phyloP scores from a whole-genome alignment of 2,329 filamentous ascomycete species.

The Venturia nashicola region DNA sequence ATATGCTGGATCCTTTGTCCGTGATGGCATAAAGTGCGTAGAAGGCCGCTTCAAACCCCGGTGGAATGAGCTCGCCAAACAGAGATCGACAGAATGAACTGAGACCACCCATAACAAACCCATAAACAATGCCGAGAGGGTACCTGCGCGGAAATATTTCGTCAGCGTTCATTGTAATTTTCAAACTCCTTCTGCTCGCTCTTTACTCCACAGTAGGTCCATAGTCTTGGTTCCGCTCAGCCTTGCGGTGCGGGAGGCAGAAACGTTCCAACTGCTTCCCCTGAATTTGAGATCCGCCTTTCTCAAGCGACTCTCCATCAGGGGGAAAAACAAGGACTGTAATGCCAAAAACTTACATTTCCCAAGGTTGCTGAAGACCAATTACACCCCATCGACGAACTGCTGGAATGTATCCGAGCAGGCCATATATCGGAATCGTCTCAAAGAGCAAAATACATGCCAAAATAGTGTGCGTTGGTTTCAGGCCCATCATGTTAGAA shows the following conservation, averaged over 20 bases:
- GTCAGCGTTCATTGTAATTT: background rate
- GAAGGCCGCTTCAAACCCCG: conserved; percentile 88
- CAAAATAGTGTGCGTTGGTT: conserved; percentile 78
- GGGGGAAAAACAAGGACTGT: background rate
- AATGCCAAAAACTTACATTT: conserved; percentile 51
- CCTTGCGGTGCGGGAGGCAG: background rate
- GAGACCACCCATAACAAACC: conserved; percentile 85
- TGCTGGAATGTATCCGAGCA: conserved; percentile 76
- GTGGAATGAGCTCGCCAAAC: conserved; percentile 87
- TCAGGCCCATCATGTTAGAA: conserved; percentile 55
- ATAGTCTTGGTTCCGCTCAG: background rate
- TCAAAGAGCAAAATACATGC: conserved; percentile 88
- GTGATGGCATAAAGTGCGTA: conserved; percentile 96
- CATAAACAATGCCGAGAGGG: conserved; percentile 78
- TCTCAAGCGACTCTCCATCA: too few relatives aligned
- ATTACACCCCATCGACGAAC: conserved; percentile 62
- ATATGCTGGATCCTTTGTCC: conserved; percentile 88
- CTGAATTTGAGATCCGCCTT: too few relatives aligned
- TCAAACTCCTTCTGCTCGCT: too few relatives aligned
- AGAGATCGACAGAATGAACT: conserved; percentile 85
- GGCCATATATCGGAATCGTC: conserved; percentile 80
- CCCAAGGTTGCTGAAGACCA: conserved; percentile 87
- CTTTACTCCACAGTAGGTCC: too few relatives aligned
- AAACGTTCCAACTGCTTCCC: background rate
- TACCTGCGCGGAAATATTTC: conserved; percentile 23